Evolutionary conservation across 2,329 filamentous ascomycete species (phyloP).

Genomic region (Apiospora hydei): DNA sequence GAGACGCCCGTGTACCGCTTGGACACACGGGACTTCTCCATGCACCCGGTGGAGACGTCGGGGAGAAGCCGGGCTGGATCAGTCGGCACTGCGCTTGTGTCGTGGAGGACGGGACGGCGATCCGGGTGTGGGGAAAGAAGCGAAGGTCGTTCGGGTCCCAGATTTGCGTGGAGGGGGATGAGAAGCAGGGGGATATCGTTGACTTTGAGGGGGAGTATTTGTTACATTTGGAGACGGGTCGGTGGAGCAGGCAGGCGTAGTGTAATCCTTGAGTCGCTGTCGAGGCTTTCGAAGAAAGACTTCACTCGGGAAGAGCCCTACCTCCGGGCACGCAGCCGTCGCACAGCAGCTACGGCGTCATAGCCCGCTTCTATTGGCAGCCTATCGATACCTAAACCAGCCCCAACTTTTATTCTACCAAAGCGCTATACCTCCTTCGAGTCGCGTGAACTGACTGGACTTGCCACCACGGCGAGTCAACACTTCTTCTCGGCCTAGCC

Average conservation of each 20-base stretch:
- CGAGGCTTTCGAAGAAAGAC: too few species aligned
- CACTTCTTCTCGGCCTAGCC: too few species aligned
- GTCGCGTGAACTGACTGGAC: too few species aligned
- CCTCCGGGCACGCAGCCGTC: too few species aligned
- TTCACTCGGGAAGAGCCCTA: too few species aligned
- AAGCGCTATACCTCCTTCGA: too few species aligned
- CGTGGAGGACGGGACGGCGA: neutral
- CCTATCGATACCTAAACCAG: too few species aligned
- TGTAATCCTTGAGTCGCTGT: too few species aligned
- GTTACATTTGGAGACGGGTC: neutral
- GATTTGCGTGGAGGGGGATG: neutral
- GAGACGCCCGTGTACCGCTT: neutral
- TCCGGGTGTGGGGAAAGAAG: neutral
- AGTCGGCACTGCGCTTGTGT: neutral
- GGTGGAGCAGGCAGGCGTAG: neutral
- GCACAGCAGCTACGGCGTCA: too few species aligned
- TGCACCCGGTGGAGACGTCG: slow-evolving; percentile 2
- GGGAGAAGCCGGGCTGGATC: slow-evolving; percentile 6
- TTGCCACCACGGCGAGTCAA: too few species aligned
- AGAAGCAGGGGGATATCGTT: neutral
- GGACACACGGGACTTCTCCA: neutral
- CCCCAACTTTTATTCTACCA: too few species aligned
- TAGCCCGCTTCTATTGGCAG: too few species aligned
- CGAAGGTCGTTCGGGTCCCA: neutral
- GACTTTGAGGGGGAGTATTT: slow-evolving; percentile 2